Conservation (phyloP, 2,329 filamentous ascomycete species). For the Tolypocladium sp. region DNA sequence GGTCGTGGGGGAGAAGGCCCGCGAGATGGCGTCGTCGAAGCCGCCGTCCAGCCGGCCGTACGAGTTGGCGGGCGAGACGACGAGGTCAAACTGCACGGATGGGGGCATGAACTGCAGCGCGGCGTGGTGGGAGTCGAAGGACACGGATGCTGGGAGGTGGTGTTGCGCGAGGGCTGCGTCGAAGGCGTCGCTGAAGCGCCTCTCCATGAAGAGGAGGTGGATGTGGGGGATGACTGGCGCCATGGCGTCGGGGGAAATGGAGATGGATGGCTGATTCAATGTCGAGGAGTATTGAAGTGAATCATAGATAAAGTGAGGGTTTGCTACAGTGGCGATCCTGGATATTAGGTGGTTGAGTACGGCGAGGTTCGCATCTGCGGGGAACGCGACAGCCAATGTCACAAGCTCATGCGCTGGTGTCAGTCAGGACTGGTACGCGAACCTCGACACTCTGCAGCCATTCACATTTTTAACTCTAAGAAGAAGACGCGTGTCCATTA, state of each 20-base stretch:
- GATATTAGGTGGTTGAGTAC: neutral
- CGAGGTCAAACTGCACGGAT: constrained; percentile 30
- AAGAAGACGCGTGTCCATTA: too few species aligned
- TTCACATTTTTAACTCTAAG: too few species aligned
- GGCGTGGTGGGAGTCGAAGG: constrained; percentile 26
- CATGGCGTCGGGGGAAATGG: neutral
- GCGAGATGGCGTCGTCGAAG: constrained; percentile 45
- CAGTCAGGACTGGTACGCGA: neutral
- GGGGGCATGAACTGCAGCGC: constrained; percentile 27
- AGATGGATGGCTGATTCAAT: neutral
- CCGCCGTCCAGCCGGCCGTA: constrained; percentile 44
- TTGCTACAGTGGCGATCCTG: neutral
- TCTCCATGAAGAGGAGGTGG: constrained; percentile 8
- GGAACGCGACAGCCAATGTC: neutral
- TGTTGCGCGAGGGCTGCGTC: constrained; percentile 18
- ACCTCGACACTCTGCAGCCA: too few species aligned
- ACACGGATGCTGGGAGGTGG: constrained; percentile 19
- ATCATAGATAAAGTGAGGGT: neutral
- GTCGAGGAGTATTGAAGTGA: neutral
- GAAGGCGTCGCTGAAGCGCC: constrained; percentile 27
- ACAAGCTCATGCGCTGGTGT: neutral
- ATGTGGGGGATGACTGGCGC: constrained; percentile 5
- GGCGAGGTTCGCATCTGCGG: neutral
- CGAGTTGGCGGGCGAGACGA: constrained; percentile 46
- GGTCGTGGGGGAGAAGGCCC: constrained; percentile 31